phyloP scores from a whole-genome alignment of 2,329 filamentous ascomycete species.

The Cryphonectria carpinicola region DNA sequence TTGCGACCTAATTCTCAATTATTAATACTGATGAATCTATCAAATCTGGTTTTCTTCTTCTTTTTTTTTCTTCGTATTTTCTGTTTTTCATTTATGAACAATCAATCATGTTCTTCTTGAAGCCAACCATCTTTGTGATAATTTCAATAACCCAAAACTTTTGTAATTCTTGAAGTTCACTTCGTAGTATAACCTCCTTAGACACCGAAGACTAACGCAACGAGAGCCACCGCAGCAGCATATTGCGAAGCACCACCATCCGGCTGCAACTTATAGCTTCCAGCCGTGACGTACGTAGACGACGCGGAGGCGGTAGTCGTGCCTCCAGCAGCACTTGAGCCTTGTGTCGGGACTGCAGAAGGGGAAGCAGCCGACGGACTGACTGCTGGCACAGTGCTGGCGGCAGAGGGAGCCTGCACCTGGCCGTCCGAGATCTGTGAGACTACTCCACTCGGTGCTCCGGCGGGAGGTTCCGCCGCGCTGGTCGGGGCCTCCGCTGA shows the following conservation, averaged over 20 bases:
- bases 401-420: not conserved
- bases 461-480: not conserved
- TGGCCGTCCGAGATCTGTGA: slow-evolving; percentile 9
- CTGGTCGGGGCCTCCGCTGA: not conserved
- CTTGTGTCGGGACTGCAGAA: not conserved
- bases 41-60: no score
- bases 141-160: not conserved
- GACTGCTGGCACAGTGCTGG: not conserved
- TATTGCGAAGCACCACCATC: not conserved
- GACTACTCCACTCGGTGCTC: not conserved
- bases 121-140: not conserved
- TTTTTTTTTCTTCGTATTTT: no score
- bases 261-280: slow-evolving; percentile 7
- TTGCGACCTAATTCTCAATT: no score
- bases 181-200: not conserved
- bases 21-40: no score
- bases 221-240: not conserved
- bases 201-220: not conserved
- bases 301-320: not conserved
- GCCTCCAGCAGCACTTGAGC: no score
- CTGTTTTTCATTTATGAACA: no score
- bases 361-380: not conserved
- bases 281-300: not conserved
- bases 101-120: not conserved
- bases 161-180: not conserved